A percentile compares a stretch with the other conserved stretches of the same genome.
phyloP scores from a whole-genome alignment of 169 alveolate genomes.

The Cryptosporidium baileyi region DNA sequence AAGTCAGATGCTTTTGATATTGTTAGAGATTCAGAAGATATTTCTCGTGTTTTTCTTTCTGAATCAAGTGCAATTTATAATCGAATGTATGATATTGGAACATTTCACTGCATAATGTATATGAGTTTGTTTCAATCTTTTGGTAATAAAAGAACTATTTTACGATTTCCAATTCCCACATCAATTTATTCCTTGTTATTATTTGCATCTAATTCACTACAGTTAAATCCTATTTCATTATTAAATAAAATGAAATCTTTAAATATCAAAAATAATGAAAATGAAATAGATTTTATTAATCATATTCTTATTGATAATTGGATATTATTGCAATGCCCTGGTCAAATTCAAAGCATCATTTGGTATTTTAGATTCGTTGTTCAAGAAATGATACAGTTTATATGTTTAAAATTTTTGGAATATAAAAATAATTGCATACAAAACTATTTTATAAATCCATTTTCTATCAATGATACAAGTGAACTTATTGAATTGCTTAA shows the following conservation, averaged over 20 bases:
- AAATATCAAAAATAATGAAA: neutral
- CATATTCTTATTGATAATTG: slow-evolving; percentile 39
- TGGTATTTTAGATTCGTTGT: slow-evolving; percentile 61
- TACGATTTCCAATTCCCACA: slow-evolving; percentile 34
- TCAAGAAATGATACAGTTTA: slow-evolving; percentile 12
- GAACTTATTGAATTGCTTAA: neutral
- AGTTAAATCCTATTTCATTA: slow-evolving; percentile 26
- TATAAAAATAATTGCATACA: neutral
- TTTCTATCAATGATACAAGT: neutral
- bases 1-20: slow-evolving; percentile 19
- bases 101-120: slow-evolving; percentile 47
- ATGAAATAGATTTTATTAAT: neutral
- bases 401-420: slow-evolving; percentile 6
- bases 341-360: slow-evolving; percentile 42
- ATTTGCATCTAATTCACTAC: slow-evolving; percentile 28
- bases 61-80: slow-evolving; percentile 44
- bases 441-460: neutral
- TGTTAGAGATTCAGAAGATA: slow-evolving; percentile 1
- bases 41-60: slow-evolving; percentile 3
- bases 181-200: slow-evolving; percentile 33
- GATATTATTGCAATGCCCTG: slow-evolving; percentile 51
- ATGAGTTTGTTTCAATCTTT: slow-evolving; percentile 39
- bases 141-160: slow-evolving; percentile 4
- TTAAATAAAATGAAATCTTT: slow-evolving; percentile 8
- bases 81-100: slow-evolving; percentile 55